These are phyloP conservation scores for Simplicillium aogashimaense DNA, from an alignment of 2,329 filamentous ascomycete species.

Conservation along the genomic window DNA sequence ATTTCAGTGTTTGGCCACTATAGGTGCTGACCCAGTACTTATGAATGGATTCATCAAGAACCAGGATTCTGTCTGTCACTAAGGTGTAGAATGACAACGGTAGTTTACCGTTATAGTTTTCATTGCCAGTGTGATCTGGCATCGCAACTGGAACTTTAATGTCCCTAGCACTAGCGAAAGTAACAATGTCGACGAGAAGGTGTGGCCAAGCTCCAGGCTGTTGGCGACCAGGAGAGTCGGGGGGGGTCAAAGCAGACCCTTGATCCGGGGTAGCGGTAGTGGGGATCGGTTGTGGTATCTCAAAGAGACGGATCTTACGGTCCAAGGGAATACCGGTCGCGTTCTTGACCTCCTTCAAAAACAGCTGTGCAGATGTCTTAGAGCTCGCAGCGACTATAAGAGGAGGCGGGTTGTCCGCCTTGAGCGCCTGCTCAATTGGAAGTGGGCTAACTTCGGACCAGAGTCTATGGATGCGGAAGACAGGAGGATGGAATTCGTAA, in stretches of 20 bases:
- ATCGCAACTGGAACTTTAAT: slow-evolving; percentile 13
- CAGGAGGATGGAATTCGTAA: slow-evolving; percentile 75
- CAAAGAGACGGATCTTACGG: slow-evolving; percentile 71
- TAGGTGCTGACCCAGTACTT: slow-evolving; percentile 49
- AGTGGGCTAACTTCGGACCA: slow-evolving; percentile 50
- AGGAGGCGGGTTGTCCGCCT: slow-evolving; percentile 51
- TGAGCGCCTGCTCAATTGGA: slow-evolving; percentile 46
- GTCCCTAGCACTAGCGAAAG: slow-evolving; percentile 36
- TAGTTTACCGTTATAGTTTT: slow-evolving; percentile 67
- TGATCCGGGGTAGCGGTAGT: slow-evolving; percentile 23
- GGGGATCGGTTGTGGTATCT: slow-evolving; percentile 36
- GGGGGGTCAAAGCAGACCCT: slow-evolving; percentile 25
- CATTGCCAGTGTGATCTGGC: slow-evolving; percentile 59
- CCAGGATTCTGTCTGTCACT: slow-evolving; percentile 61
- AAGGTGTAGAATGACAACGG: slow-evolving; percentile 58
- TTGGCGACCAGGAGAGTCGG: slow-evolving; percentile 25
- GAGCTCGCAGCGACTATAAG: slow-evolving; percentile 62
- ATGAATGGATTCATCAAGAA: slow-evolving; percentile 72
- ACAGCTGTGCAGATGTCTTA: slow-evolving; percentile 59
- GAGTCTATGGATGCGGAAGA: slow-evolving; percentile 78
- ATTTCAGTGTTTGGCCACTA: slow-evolving; percentile 19
- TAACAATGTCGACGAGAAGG: slow-evolving; percentile 36
- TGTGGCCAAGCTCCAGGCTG: slow-evolving; percentile 26
- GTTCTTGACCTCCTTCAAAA: slow-evolving; percentile 64
- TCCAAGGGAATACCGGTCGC: slow-evolving; percentile 55